Evolutionary conservation across 768 basidiomycete genomes (phyloP), one percentile per base, ranked within the genome.

Genomic region (Tylopilus rubrobrunneus): DNA sequence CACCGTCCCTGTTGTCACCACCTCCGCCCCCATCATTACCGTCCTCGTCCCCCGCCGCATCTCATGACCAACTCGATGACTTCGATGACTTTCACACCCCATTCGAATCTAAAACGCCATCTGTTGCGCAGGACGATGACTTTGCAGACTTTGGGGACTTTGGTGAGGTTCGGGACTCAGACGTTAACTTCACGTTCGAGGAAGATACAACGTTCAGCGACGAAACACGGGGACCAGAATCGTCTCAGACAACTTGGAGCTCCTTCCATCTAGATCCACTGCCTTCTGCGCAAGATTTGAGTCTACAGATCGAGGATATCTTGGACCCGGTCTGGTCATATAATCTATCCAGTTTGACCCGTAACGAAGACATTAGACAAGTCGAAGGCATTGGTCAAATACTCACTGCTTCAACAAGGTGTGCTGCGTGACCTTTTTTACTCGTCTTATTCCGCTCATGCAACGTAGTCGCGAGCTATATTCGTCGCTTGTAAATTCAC

Each of bases 81-180:
- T 84, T 84, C 62, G 71, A 71, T 21, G 70, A 74, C 55, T 76
- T 79, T 50, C 78, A 78, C 61, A 78, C 68, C 79, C 80, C 57
- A 67, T 73, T 57, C 64, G 73, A 56, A 57, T 80, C 80, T 33
- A 73, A 76, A 28, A 78, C 74, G 1, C 67, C 70, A 23, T 70
- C 69, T 23, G 43, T 72, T 15, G 67, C 45, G 17, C 70, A 67
- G 14, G 86, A 88, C 44, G 92, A 91, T 60, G 89, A 91, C 54
- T 91, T 91, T 70, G 89, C 84, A 47, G 90, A 92, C 60, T 92
- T 92, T 70, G 90, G 86, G 17, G 92, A 93, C 64, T 92, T 92
- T 68, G 89, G 84, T 61, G 89, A 89, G 57, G 83, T 69, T 25
- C 78, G 67, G 65, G 75, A 56, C 66, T 60, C 67, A 36, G 65